Evolutionary conservation across 495 filamentous ascomycete species (phyloP).

Genomic region (Acidiella bohemica): DNA sequence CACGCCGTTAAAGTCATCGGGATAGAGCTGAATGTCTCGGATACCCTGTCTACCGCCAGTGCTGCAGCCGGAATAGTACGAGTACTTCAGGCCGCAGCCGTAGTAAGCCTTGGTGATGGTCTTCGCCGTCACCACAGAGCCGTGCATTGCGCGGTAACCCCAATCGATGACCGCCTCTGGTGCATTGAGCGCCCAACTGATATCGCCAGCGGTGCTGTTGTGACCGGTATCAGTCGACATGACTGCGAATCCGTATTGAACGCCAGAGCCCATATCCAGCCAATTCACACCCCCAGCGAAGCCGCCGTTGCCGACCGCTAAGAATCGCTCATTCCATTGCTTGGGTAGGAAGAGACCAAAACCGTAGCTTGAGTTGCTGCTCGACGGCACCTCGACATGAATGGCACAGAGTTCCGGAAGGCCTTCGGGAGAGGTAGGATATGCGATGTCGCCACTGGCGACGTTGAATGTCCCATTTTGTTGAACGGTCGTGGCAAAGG

Average conservation of each 20-base stretch:
- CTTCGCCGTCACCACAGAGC: constrained; percentile 31
- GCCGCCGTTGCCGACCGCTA: constrained; percentile 38
- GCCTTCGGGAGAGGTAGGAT: constrained; percentile 33
- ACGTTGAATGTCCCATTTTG: constrained; percentile 16
- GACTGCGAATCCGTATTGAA: constrained; percentile 36
- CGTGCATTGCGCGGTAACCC: constrained; percentile 40
- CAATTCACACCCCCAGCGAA: constrained; percentile 41
- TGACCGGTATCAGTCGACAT: constrained; percentile 46
- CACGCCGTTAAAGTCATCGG: constrained; percentile 52
- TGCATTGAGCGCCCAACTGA: constrained; percentile 36
- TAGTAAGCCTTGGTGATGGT: constrained; percentile 33
- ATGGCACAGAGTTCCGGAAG: constrained; percentile 39
- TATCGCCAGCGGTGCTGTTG: constrained; percentile 28
- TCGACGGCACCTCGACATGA: constrained; percentile 34
- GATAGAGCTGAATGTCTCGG: constrained; percentile 39
- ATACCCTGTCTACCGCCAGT: constrained; percentile 47
- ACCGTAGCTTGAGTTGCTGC: constrained; percentile 31
- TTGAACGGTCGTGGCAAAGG: constrained; percentile 3
- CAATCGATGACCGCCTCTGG: constrained; percentile 27
- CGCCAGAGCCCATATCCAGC: constrained; percentile 37
- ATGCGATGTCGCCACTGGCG: constrained; percentile 25
- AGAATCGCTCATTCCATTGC: constrained; percentile 38
- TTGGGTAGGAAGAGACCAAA: constrained; percentile 40
- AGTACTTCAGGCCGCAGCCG: constrained; percentile 28
- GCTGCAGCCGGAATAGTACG: constrained; percentile 47